Evolutionary conservation across 192 early-diverging fungal species (phyloP).

Genomic region (Umbelopsis sp.): DNA sequence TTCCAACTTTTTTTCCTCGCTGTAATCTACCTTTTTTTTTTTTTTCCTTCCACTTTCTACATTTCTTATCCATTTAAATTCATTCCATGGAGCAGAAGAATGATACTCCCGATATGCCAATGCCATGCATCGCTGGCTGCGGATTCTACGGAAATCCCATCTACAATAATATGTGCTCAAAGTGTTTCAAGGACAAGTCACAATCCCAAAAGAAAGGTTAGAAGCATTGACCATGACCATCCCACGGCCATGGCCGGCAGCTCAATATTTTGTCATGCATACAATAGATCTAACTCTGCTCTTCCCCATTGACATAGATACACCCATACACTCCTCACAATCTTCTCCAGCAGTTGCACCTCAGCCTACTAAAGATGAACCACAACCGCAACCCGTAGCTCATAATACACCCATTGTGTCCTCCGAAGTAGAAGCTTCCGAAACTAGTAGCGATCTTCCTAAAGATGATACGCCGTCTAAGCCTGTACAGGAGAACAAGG

Average conservation of each 20-base stretch:
- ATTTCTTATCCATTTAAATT: neutral
- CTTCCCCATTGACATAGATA: neutral
- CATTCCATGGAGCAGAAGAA: conserved; percentile 64
- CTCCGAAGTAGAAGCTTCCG: conserved; percentile 27
- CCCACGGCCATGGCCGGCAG: neutral
- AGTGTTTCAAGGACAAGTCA: conserved; percentile 59
- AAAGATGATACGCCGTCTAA: conserved; percentile 42
- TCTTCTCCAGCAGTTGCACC: neutral
- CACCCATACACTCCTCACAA: neutral
- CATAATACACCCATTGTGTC: conserved; percentile 3
- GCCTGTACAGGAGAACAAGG: conserved; percentile 66
- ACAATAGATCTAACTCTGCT: neutral
- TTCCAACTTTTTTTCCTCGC: neutral
- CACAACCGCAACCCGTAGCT: neutral
- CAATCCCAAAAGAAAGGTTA: conserved; percentile 10
- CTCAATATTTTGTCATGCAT: neutral
- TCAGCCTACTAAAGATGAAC: neutral
- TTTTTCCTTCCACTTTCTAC: neutral
- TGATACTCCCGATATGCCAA: conserved; percentile 51
- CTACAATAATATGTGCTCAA: conserved; percentile 71
- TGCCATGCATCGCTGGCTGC: conserved; percentile 66
- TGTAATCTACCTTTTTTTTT: conserved; percentile 12
- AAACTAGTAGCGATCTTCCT: conserved; percentile 25
- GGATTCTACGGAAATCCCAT: conserved; percentile 69
- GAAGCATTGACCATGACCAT: neutral